Base-by-base conservation (phyloP, 2,329 filamentous ascomycete genomes). In the Coniochaeta sp. region DNA sequence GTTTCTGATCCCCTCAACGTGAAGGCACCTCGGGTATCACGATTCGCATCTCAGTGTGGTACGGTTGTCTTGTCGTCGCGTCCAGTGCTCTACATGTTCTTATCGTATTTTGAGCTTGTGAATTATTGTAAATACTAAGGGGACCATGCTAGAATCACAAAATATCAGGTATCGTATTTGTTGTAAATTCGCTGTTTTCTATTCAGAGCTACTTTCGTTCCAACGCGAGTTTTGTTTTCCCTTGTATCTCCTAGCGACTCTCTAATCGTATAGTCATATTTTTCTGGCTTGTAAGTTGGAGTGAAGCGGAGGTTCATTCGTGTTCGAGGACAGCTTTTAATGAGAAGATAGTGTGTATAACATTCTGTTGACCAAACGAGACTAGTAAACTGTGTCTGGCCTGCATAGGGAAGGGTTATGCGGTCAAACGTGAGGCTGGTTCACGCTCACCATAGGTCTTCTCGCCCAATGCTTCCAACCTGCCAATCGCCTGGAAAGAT, bases 351-450 rank as follows among this genome's bases (percentile, higher is more conserved):
- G 16, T 19, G 7, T 44, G 9, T 9, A 6, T 26, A 12, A 16
- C 3, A 28, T 6, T 26, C 14, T 9, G 22, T 26, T 16, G 9
- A 50, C 6, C 22, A 22, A 50, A 16, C 44, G 3, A 19, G 44
- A n/a, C n/a, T 50, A 17, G 5, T 6, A 12, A 38, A 38, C 34
- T 12, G 16, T 31, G 38, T 50, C 60, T 63, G 63, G 63, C 63
- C 60, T 62, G 63, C 63, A 64, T 60, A 55, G 6, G 61, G 59
- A 61, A 59, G 58, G 57, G 19, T 60, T 22, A 43, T 61, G 62
- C 63, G 62, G 60, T 40, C 58, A 58, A 63, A 61, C 63, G 62
- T 64, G 63, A 66, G 64, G 64, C 64, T 66, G 64, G 62, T 19
- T 31, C 50, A 17, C 2, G 52, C 1, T 33, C 26, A 34, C 7